These are phyloP conservation scores for Globisporangium splendens DNA, from an alignment of 352 stramenopile genomes.

Conservation along the genomic window DNA sequence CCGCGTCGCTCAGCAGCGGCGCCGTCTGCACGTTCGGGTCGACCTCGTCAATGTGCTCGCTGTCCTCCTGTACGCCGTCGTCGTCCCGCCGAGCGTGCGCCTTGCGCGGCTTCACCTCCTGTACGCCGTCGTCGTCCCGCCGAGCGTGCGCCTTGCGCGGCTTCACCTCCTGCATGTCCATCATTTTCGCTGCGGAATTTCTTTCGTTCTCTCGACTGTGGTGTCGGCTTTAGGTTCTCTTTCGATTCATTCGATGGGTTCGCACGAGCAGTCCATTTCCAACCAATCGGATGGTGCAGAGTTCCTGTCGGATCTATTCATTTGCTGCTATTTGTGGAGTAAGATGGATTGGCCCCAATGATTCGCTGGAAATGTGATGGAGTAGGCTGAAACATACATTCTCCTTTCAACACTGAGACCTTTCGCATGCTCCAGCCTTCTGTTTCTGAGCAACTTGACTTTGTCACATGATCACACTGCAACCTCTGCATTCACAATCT, in stretches of 20 bases:
- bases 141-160: constrained; percentile 26
- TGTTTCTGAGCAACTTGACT: too few species aligned
- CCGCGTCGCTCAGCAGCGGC: constrained; percentile 11
- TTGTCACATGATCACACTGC: too few species aligned
- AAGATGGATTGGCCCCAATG: background rate
- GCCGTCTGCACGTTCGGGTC: constrained; percentile 36
- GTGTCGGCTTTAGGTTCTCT: too few species aligned
- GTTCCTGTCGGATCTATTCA: too few species aligned
- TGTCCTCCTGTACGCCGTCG: constrained; percentile 1
- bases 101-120: too few species aligned
- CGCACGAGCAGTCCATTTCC: too few species aligned
- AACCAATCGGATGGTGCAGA: background rate
- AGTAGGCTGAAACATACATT: too few species aligned
- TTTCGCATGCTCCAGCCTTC: too few species aligned
- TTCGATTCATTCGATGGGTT: background rate
- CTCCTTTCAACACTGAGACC: too few species aligned
- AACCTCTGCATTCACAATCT: too few species aligned
- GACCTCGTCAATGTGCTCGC: constrained; percentile 22
- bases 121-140: background rate
- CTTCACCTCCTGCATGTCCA: constrained; percentile 61
- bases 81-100: constrained; percentile 7
- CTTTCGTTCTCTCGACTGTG: too few species aligned
- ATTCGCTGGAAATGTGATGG: too few species aligned
- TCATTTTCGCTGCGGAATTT: constrained; percentile 29
- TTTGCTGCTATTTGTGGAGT: background rate